phyloP scores from a whole-genome alignment of 1,139 yeast species.

The Zhuliangozyma parablackwelliae region DNA sequence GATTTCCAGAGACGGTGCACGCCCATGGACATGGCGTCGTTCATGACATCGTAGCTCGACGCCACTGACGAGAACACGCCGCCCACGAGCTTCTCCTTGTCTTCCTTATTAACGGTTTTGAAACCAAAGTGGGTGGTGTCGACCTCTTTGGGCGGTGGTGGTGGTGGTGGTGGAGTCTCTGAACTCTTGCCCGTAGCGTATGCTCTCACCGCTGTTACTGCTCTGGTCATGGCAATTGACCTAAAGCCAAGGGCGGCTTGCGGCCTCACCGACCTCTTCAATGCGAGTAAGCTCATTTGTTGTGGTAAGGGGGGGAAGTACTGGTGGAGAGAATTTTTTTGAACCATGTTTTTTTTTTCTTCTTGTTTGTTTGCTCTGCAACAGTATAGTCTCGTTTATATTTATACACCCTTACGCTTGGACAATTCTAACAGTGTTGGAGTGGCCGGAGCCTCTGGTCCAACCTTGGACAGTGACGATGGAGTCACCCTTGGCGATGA shows the following conservation, averaged over 20 bases:
- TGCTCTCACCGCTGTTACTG: conserved; percentile 1
- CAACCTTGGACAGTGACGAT: conserved; percentile 97
- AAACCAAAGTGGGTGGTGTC: conserved; percentile 89
- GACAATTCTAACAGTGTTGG: conserved; percentile 88
- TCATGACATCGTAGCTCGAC: conserved; percentile 90
- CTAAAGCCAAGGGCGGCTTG: not conserved
- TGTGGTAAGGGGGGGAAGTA: not conserved
- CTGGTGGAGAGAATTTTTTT: not conserved
- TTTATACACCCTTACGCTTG: conserved; percentile 33
- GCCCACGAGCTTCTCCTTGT: conserved; percentile 83
- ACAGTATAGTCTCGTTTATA: not conserved
- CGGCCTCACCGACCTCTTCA: conserved; percentile 4
- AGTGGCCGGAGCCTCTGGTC: conserved; percentile 98
- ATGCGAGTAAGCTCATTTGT: conserved; percentile 1
- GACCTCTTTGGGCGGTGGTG: conserved; percentile 1
- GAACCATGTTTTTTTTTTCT: not conserved
- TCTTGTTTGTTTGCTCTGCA: not conserved
- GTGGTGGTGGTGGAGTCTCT: conserved; percentile 4
- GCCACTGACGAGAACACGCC: conserved; percentile 95
- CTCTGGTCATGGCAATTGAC: conserved; percentile 1
- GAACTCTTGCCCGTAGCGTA: conserved; percentile 2
- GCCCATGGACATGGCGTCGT: conserved; percentile 96
- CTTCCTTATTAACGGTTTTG: conserved; percentile 72
- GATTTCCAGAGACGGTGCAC: conserved; percentile 93
- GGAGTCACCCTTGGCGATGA: conserved; percentile 81